Percentiles rank a stretch among this genome's conserved stretches.
Evolutionary conservation across 1,284 basidiomycete genomes (phyloP).

Genomic region (Ganoderma sp.): DNA sequence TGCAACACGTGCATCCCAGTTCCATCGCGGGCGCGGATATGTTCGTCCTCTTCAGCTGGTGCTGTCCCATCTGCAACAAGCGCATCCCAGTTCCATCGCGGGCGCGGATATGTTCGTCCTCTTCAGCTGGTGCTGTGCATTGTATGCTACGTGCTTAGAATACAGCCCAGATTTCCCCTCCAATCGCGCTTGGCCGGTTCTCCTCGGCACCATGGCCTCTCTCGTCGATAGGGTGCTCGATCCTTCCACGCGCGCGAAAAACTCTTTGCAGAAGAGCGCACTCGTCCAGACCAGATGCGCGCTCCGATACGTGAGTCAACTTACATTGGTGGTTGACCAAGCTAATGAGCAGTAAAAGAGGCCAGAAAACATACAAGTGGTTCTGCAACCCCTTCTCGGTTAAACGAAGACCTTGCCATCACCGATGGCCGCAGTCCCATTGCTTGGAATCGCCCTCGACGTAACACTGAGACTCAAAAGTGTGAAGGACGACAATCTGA

Average conservation of each 20-base stretch:
- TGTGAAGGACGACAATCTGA: constrained; percentile 49
- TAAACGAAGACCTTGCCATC: constrained; percentile 55
- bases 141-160: constrained; percentile 61
- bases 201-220: constrained; percentile 59
- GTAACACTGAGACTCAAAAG: constrained; percentile 67
- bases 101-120: constrained; percentile 72
- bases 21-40: constrained; percentile 67
- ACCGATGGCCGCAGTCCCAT: constrained; percentile 54
- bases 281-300: constrained; percentile 66
- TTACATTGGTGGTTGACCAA: neutral
- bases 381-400: constrained; percentile 57
- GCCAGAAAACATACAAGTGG: constrained; percentile 36
- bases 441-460: constrained; percentile 66
- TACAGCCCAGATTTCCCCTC: constrained; percentile 51
- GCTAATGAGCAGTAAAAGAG: constrained; percentile 43
- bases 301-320: constrained; percentile 58
- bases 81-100: constrained; percentile 59
- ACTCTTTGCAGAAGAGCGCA: constrained; percentile 63
- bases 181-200: constrained; percentile 53
- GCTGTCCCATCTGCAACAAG: constrained; percentile 40
- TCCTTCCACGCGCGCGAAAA: constrained; percentile 58
- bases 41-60: constrained; percentile 79
- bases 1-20: constrained; percentile 43
- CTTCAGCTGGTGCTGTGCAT: constrained; percentile 72
- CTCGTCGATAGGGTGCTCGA: constrained; percentile 65